Percentiles rank a stretch among this genome's conserved stretches.
Conservation (phyloP, 2,329 filamentous ascomycete genomes). For the Escovopsis weberi region DNA sequence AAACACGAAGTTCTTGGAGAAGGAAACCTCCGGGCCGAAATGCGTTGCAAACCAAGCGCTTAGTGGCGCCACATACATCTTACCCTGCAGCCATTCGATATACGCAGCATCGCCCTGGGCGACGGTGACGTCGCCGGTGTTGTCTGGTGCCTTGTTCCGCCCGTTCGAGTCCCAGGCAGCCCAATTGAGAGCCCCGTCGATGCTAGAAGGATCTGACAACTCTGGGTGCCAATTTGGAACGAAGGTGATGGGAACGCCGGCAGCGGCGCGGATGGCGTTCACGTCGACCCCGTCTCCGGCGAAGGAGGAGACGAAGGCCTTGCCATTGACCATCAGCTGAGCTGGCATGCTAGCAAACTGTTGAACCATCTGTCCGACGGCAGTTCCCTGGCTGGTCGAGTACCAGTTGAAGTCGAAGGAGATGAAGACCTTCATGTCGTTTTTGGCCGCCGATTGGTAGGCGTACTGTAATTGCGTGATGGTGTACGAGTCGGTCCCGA, state of each 20-base stretch:
- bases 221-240: constrained; percentile 35
- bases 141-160: constrained; percentile 33
- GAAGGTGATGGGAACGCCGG: constrained; percentile 30
- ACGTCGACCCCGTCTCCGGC: constrained; percentile 32
- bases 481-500: constrained; percentile 26
- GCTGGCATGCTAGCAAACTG: constrained; percentile 27
- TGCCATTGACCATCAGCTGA: constrained; percentile 33
- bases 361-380: constrained; percentile 29
- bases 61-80: constrained; percentile 33
- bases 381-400: constrained; percentile 18
- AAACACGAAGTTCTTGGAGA: constrained; percentile 39
- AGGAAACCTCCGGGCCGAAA: constrained; percentile 18
- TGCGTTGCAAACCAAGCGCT: constrained; percentile 34
- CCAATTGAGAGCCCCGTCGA: constrained; percentile 35
- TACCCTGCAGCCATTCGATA: constrained; percentile 20
- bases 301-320: constrained; percentile 40
- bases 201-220: constrained; percentile 12
- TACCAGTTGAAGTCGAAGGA: constrained; percentile 43
- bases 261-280: constrained; percentile 24
- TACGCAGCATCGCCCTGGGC: constrained; percentile 22
- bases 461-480: constrained; percentile 32
- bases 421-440: constrained; percentile 38
- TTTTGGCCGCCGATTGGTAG: constrained; percentile 31
- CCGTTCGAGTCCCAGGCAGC: constrained; percentile 30
- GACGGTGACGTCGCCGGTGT: constrained; percentile 24